phyloP scores from a whole-genome alignment of 1,284 basidiomycete genomes.

The Exobasidium cylindrosporum region DNA sequence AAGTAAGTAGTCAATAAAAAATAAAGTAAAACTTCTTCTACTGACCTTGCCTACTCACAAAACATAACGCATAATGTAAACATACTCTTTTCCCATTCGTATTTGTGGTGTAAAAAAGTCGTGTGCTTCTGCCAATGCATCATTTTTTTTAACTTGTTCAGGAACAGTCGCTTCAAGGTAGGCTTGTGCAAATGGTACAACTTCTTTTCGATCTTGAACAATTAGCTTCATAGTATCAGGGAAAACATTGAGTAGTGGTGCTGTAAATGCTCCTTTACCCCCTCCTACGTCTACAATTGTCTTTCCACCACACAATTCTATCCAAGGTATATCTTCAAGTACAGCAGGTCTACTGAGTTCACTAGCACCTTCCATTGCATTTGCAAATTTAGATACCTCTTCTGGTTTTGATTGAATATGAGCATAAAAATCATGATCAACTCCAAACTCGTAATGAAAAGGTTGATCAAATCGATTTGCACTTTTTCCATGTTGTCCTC shows the following conservation, averaged over 20 bases:
- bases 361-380: not conserved
- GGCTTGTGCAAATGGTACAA: not conserved
- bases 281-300: not conserved
- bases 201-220: not conserved
- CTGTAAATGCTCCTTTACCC: not conserved
- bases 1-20: too few relatives aligned
- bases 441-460: not conserved
- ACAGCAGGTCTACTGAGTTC: not conserved
- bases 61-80: not conserved
- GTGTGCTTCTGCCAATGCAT: not conserved
- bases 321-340: not conserved
- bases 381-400: not conserved
- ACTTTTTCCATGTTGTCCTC: not conserved
- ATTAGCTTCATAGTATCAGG: not conserved
- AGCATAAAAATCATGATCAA: not conserved
- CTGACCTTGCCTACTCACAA: not conserved
- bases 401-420: not conserved
- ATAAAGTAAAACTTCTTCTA: too few relatives aligned
- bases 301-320: not conserved
- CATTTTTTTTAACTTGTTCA: not conserved
- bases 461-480: not conserved
- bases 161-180: not conserved
- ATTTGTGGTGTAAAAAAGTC: not conserved
- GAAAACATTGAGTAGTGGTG: not conserved
- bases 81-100: not conserved